Base-by-base conservation (phyloP, 495 filamentous ascomycete genomes). In the Aspergillus nanangensis region DNA sequence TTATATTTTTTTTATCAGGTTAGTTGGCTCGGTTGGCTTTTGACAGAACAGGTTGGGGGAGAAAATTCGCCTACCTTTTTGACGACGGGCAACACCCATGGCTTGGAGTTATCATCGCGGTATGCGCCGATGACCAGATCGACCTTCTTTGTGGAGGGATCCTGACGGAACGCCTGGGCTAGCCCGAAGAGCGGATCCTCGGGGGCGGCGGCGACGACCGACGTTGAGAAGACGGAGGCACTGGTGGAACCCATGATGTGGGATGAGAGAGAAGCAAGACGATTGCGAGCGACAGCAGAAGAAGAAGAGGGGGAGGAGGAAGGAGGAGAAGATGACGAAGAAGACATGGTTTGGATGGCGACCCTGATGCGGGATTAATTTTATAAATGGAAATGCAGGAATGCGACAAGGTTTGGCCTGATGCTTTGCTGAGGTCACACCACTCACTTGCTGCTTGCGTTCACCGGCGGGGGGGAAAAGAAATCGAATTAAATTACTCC, bases 81-180 rank as follows among this genome's bases (percentile, higher is more conserved):
- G 41, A 98, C 92, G 10, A 97, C 94, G 1, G 94, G 91, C 39
- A 98, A 72, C 44, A 98, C 79, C 94, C 94, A 98, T n/a, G 93
- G 94, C 71, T 96, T 96, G 40, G 89, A 90, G 63, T 94, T 83
- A 66, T 99, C 74, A 50, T 95, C 94, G 60, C 93, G 79, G 65
- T 99, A 97, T 48, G 94, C 94, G 55, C 93, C 93, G 73, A 97
- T 91, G 45, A 93, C 92, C 53, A 97, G 66, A 75, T 99, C 93
- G 33, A 99, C 85, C 70, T 99, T 99, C 61, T 87, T 82, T 41
- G 86, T 78, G 58, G 81, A 87, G 31, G 79, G 75, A 55, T 99
- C 93, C 35, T 86, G 86, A 55, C 81, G 80, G 73, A 84, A 97
- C 40, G 90, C 90, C 53, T 86, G 81, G 79, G 91, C 88, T 48